A percentile compares a stretch with the other conserved stretches of the same genome.
These are phyloP conservation scores for Penicillium herquei DNA, from an alignment of 495 filamentous ascomycete genomes.

Conservation along the genomic window DNA sequence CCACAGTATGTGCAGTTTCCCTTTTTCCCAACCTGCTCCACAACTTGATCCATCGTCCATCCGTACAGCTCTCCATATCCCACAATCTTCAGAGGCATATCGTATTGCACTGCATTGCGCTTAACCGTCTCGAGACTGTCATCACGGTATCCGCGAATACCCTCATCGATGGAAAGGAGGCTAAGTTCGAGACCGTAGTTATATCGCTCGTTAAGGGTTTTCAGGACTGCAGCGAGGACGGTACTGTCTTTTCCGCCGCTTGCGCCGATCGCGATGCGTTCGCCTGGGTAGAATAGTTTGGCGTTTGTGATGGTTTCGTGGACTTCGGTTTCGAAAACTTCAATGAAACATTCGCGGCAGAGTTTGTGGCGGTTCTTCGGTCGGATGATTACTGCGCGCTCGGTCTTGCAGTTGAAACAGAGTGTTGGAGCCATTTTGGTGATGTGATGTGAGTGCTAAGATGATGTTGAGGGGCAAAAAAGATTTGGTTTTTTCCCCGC, in stretches of 20 bases:
- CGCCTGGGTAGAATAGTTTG: constrained; percentile 76
- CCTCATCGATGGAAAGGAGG: constrained; percentile 91
- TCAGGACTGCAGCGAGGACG: constrained; percentile 89
- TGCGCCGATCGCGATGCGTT: constrained; percentile 89
- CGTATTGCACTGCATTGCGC: constrained; percentile 84
- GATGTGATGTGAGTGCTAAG: background rate
- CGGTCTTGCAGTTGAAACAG: constrained; percentile 72
- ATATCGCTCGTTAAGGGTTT: constrained; percentile 89
- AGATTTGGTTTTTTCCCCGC: constrained; percentile 22
- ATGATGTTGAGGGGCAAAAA: constrained; percentile 12
- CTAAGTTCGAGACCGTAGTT: constrained; percentile 83
- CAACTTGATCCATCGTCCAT: constrained; percentile 99
- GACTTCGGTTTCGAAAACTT: constrained; percentile 86
- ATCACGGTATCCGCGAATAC: constrained; percentile 94
- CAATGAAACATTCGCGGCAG: constrained; percentile 84
- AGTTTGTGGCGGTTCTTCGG: constrained; percentile 92
- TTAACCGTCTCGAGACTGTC: constrained; percentile 95
- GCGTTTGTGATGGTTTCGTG: constrained; percentile 85
- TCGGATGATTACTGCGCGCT: constrained; percentile 83
- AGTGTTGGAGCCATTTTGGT: constrained; percentile 53
- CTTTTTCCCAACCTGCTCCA: constrained; percentile 93
- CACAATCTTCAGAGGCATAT: constrained; percentile 85
- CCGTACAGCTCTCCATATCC: constrained; percentile 95
- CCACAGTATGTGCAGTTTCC: constrained; percentile 99
- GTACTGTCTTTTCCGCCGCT: constrained; percentile 98